These are phyloP conservation scores for Centella asiatica DNA, from an alignment of 129 eudicot genomes.

Conservation along the genomic window DNA sequence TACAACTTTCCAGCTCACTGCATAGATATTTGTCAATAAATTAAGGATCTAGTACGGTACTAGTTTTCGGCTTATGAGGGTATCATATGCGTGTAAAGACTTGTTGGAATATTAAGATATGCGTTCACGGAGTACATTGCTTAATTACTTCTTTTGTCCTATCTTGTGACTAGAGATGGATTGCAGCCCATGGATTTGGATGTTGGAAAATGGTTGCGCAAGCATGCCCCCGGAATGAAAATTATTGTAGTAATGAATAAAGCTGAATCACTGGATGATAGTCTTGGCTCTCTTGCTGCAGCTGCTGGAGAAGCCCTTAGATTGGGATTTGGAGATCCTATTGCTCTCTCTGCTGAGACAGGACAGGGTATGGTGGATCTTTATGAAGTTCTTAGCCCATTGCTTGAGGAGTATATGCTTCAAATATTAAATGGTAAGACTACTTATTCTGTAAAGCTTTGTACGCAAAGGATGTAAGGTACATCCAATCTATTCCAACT, in stretches of 20 bases:
- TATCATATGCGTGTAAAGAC: neutral
- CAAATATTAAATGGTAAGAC: constrained; percentile 43
- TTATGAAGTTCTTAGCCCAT: constrained; percentile 60
- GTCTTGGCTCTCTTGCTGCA: constrained; percentile 59
- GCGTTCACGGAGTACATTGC: constrained; percentile 2
- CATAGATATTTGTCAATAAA: neutral
- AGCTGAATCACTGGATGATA: constrained; percentile 76
- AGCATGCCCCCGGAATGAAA: constrained; percentile 69
- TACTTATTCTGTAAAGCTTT: neutral
- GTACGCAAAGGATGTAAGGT: neutral
- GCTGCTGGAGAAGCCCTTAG: constrained; percentile 79
- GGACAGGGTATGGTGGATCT: constrained; percentile 86
- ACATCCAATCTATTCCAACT: no score
- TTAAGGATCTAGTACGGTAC: neutral
- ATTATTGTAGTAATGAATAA: constrained; percentile 78
- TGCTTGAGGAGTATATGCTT: constrained; percentile 67
- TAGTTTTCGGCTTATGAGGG: neutral
- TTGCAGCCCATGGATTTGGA: constrained; percentile 92
- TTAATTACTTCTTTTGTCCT: neutral
- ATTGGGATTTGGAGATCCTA: constrained; percentile 92
- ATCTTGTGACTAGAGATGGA: constrained; percentile 60
- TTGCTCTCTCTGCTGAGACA: constrained; percentile 91
- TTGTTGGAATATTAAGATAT: neutral
- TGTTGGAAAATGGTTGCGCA: constrained; percentile 95
- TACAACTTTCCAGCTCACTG: neutral